A percentile compares a stretch with the other conserved stretches of the same genome.
phyloP scores from a whole-genome alignment of 768 basidiomycete species.

The Phallus indusiatus region DNA sequence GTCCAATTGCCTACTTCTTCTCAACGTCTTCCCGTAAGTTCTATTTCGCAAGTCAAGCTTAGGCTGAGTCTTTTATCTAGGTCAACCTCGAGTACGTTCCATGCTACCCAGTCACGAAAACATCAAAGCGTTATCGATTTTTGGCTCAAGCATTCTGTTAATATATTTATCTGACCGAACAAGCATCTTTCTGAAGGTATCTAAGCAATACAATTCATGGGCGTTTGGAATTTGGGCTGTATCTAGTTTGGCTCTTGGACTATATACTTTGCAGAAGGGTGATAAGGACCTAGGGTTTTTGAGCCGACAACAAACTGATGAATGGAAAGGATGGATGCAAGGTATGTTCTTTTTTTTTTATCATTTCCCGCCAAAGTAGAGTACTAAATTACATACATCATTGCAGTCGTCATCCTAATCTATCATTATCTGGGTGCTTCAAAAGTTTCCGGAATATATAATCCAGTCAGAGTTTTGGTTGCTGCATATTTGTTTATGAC shows the following conservation, averaged over 20 bases:
- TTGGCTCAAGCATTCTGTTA: conserved; percentile 57
- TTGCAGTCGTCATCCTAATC: conserved; percentile 73
- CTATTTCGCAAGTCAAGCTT: background rate
- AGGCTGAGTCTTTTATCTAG: background rate
- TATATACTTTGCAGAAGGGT: conserved; percentile 54
- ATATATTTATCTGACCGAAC: conserved; percentile 81
- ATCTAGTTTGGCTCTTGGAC: conserved; percentile 44
- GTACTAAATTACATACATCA: too few species aligned
- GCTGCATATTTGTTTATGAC: conserved; percentile 55
- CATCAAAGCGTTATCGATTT: conserved; percentile 41
- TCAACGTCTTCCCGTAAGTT: background rate
- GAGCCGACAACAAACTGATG: conserved; percentile 88
- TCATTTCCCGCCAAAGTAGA: background rate
- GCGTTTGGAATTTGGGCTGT: conserved; percentile 54
- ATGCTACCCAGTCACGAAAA: conserved; percentile 27
- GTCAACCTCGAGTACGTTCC: conserved; percentile 10
- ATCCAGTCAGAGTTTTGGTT: conserved; percentile 80
- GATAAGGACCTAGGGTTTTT: conserved; percentile 85
- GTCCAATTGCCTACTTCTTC: conserved; percentile 35
- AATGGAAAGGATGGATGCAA: conserved; percentile 99
- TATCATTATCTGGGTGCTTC: conserved; percentile 91
- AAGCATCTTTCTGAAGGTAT: conserved; percentile 79
- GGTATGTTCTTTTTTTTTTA: conserved; percentile 34
- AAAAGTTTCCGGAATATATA: conserved; percentile 87
- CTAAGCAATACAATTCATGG: conserved; percentile 71